phyloP scores from a whole-genome alignment of 2,329 filamentous ascomycete species.

The Microsporum ferrugineum region DNA sequence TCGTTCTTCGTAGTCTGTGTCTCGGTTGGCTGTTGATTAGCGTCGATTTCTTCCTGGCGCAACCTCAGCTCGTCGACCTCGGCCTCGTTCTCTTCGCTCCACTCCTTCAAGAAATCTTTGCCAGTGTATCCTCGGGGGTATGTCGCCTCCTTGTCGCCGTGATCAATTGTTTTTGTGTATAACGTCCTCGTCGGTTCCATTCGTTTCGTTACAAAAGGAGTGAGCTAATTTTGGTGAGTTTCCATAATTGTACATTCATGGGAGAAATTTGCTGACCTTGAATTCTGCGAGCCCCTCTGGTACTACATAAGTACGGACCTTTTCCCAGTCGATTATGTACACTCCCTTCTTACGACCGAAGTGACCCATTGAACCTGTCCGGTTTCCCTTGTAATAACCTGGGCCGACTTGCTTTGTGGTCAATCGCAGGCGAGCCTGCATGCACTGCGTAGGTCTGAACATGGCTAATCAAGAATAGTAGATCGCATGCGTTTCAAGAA shows the following conservation, averaged over 20 bases:
- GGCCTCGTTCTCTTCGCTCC: constrained; percentile 27
- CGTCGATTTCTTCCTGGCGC: constrained; percentile 8
- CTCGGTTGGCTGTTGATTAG: neutral
- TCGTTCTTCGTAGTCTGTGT: neutral
- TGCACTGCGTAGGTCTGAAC: constrained; percentile 38
- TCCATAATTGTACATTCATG: neutral
- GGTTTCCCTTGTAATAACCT: constrained; percentile 94
- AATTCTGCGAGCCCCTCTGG: constrained; percentile 58
- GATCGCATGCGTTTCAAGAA: neutral
- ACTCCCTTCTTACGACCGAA: constrained; percentile 46
- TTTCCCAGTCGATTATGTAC: constrained; percentile 72
- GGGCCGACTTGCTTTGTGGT: constrained; percentile 89
- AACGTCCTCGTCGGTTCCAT: constrained; percentile 28
- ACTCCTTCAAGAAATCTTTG: constrained; percentile 30
- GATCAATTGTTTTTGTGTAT: constrained; percentile 23
- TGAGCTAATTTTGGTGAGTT: constrained; percentile 24
- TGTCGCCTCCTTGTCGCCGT: constrained; percentile 6
- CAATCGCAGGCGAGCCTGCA: constrained; percentile 64
- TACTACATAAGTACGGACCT: constrained; percentile 83
- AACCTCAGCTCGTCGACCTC: constrained; percentile 19
- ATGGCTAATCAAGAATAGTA: constrained; percentile 18
- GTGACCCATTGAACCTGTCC: constrained; percentile 76
- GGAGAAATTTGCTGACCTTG: constrained; percentile 44
- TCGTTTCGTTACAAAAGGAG: constrained; percentile 36
- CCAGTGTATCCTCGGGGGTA: constrained; percentile 22